Conservation (phyloP, 1,284 basidiomycete species). For the Trichosporon coremiiforme region DNA sequence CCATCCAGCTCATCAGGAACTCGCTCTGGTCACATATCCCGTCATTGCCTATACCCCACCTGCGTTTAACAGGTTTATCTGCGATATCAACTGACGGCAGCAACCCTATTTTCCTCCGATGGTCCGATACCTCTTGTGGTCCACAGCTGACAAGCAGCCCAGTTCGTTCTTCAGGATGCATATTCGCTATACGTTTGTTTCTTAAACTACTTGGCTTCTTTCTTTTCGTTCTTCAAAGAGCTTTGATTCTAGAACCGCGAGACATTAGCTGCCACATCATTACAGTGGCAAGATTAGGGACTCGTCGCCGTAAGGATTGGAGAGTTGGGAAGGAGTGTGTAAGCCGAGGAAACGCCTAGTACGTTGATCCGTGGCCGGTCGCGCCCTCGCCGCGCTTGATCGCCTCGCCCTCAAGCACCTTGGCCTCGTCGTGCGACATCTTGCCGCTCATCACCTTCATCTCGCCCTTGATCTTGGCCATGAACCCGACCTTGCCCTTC, state of each 20-base stretch:
- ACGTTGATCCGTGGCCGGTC: constrained; percentile 12
- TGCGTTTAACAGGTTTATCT: too few species aligned
- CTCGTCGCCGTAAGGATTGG: too few species aligned
- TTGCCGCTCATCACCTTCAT: constrained; percentile 44
- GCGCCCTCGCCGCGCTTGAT: constrained; percentile 17
- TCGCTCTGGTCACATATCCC: too few species aligned
- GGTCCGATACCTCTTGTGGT: too few species aligned
- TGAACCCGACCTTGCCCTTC: constrained; percentile 41
- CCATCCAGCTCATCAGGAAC: too few species aligned
- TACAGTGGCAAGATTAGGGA: too few species aligned
- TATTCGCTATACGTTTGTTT: not conserved
- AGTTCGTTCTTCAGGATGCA: constrained; percentile 8
- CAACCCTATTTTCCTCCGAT: too few species aligned
- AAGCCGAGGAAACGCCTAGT: not conserved
- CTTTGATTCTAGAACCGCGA: not conserved
- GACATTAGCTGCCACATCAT: not conserved
- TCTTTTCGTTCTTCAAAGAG: not conserved
- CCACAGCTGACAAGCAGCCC: not conserved
- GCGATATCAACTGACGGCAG: too few species aligned
- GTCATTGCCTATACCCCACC: too few species aligned
- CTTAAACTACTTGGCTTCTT: not conserved
- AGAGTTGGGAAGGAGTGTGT: not conserved
- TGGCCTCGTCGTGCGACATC: constrained; percentile 35
- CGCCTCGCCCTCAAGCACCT: constrained; percentile 32
- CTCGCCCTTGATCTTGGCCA: constrained; percentile 51